A percentile compares a stretch with the other conserved stretches of the same genome.
Evolutionary conservation across 352 stramenopile genomes (phyloP).

Genomic region (Peronosclerospora sorghi): DNA sequence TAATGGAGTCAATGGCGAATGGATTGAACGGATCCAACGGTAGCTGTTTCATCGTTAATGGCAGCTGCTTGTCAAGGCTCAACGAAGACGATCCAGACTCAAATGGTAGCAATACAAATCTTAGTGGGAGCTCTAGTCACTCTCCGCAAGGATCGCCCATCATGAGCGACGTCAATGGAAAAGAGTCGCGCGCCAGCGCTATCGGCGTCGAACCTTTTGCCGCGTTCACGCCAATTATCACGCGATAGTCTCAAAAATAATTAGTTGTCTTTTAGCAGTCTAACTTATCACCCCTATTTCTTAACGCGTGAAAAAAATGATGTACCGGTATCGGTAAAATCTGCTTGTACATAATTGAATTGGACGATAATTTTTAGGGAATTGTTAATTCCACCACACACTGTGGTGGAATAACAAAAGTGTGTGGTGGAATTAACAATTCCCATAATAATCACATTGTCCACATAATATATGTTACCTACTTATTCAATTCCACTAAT

Average conservation of each 20-base stretch:
- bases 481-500: no score
- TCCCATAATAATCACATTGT: no score
- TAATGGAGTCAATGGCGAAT: constrained; percentile 8
- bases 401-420: no score
- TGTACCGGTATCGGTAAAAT: no score
- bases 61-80: constrained; percentile 15
- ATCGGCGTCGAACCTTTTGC: constrained; percentile 57
- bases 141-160: constrained; percentile 1
- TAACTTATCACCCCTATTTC: no score
- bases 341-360: no score
- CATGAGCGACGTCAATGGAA: constrained; percentile 16
- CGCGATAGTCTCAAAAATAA: constrained; percentile 37
- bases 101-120: constrained; percentile 7
- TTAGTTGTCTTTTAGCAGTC: no score
- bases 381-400: no score
- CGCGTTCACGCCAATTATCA: constrained; percentile 81
- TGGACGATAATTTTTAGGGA: no score
- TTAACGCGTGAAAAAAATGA: no score
- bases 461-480: no score
- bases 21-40: constrained; percentile 22
- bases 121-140: constrained; percentile 13
- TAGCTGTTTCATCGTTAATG: constrained; percentile 16
- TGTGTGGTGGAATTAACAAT: no score
- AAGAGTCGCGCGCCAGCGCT: constrained; percentile 5
- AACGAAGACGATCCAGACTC: constrained; percentile 17